phyloP scores from a whole-genome alignment of 192 early-diverging fungal genomes.

The Entomortierella parvispora region DNA sequence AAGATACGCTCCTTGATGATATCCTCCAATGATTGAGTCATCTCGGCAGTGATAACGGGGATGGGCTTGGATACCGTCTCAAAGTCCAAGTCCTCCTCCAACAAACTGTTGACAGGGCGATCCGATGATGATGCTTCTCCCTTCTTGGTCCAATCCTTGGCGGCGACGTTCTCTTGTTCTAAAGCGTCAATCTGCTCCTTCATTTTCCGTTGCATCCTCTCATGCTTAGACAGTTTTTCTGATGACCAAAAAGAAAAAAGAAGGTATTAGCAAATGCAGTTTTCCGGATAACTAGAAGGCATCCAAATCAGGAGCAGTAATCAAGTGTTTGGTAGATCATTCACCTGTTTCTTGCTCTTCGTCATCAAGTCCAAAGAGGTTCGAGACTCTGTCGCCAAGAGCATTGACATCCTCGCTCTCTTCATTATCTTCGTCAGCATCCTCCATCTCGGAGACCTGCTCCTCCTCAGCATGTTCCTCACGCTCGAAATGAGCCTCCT shows the following conservation, averaged over 20 bases:
- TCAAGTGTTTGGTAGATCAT: slow-evolving; percentile 21
- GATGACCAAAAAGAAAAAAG: not conserved
- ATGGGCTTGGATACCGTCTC: slow-evolving; percentile 93
- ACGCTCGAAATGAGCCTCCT: slow-evolving; percentile 44
- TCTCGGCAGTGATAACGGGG: slow-evolving; percentile 93
- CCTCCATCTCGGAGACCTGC: slow-evolving; percentile 52
- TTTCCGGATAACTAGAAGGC: too few relatives aligned
- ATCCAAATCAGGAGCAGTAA: not conserved
- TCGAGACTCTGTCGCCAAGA: slow-evolving; percentile 49
- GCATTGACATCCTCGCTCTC: slow-evolving; percentile 52
- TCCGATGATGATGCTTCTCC: slow-evolving; percentile 85
- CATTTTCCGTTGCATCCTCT: slow-evolving; percentile 79
- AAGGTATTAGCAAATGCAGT: slow-evolving; percentile 19
- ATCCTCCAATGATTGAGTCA: slow-evolving; percentile 88
- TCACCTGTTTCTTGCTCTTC: slow-evolving; percentile 58
- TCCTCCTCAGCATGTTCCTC: slow-evolving; percentile 45
- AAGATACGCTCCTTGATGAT: slow-evolving; percentile 93
- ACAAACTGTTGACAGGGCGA: slow-evolving; percentile 92
- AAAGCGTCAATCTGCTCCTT: slow-evolving; percentile 79
- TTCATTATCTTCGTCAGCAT: slow-evolving; percentile 57
- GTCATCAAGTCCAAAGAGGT: slow-evolving; percentile 69
- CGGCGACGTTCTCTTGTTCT: slow-evolving; percentile 87
- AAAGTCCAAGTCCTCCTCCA: slow-evolving; percentile 94
- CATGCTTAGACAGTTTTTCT: slow-evolving; percentile 74
- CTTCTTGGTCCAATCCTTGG: slow-evolving; percentile 89